Base-by-base conservation (phyloP, 805 yeast genomes). In the Candida fluviatilis region DNA sequence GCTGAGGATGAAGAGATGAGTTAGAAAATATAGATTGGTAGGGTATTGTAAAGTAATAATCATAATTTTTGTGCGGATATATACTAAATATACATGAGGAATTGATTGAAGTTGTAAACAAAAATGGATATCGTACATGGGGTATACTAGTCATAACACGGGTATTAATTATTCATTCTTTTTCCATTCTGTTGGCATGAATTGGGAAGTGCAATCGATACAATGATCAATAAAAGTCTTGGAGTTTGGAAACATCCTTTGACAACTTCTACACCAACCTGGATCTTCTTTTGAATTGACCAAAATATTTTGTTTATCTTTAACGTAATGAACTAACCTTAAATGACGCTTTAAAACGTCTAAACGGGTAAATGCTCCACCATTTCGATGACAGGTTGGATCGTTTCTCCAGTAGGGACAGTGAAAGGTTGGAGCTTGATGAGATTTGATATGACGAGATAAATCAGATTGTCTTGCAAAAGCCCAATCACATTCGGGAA, bases 331-430 rank as follows among this genome's bases (percentile, higher is more conserved):
- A 31, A 84, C 87, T 29, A 84, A 66, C 37, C 76, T 69, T 39
- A 84, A 61, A 57, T 84, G 93, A 32, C 93, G 69, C 47, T 84
- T 84, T 45, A 84, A 63, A 21, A 84, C 90, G 51, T 84, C 93
- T 42, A 82, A 60, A 32, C 93, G 66, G 49, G 78, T 79, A 60
- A 84, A 84, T 0, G 86, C 75, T 12, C 91, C 90, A 15, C 84
- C 86, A 46, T 82, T 82, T 39, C 84, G 69, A 56, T 84, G 93
- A 54, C 90, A 84, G 5, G 84, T 75, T 3, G 82, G 78, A 47
- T 80, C 84, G 18, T 71, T 65, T 38, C 69, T 69, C 84, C 85
- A 82, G 59, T 71, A 84, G 2, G 91, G 91, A 53, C 91, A 84
- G 45, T 76, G 81, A 50, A 78, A 78, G 41, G 70, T 71, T 2